phyloP scores from a whole-genome alignment of 169 alveolate genomes.

The Plasmodium berghei region DNA sequence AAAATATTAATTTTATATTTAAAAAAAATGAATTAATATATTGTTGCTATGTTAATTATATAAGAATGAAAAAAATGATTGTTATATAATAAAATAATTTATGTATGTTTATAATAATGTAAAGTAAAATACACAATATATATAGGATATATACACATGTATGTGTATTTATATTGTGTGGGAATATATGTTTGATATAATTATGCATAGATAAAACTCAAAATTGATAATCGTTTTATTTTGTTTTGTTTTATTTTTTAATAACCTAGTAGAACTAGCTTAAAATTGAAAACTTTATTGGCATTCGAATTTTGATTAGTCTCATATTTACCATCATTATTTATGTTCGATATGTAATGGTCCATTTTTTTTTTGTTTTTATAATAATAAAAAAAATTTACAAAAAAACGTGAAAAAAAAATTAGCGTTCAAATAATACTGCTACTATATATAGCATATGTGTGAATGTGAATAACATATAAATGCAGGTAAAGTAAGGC shows the following conservation, averaged over 20 bases:
- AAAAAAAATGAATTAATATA: too few relatives aligned
- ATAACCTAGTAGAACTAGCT: conserved; percentile 70
- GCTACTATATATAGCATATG: neutral
- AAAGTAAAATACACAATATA: too few relatives aligned
- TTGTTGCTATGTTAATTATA: too few relatives aligned
- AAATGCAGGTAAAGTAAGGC: too few relatives aligned
- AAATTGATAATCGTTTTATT: too few relatives aligned
- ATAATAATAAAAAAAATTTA: neutral
- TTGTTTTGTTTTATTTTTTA: too few relatives aligned
- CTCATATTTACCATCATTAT: conserved; percentile 49
- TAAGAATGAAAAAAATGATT: too few relatives aligned
- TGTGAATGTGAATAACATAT: too few relatives aligned
- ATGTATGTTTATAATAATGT: too few relatives aligned
- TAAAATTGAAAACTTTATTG: conserved; percentile 60
- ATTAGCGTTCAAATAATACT: neutral
- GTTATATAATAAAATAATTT: too few relatives aligned
- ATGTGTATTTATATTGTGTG: neutral
- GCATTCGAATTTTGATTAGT: conserved; percentile 39
- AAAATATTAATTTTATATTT: neutral
- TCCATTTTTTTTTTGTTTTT: conserved; percentile 35
- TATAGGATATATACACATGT: conserved; percentile 48
- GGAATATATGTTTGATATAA: too few relatives aligned
- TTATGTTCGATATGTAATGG: conserved; percentile 54
- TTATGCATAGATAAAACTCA: too few relatives aligned
- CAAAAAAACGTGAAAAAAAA: neutral